Evolutionary conservation across 768 basidiomycete genomes (phyloP), one percentile per base, ranked within the genome.

Genomic region (Suillus americanus): DNA sequence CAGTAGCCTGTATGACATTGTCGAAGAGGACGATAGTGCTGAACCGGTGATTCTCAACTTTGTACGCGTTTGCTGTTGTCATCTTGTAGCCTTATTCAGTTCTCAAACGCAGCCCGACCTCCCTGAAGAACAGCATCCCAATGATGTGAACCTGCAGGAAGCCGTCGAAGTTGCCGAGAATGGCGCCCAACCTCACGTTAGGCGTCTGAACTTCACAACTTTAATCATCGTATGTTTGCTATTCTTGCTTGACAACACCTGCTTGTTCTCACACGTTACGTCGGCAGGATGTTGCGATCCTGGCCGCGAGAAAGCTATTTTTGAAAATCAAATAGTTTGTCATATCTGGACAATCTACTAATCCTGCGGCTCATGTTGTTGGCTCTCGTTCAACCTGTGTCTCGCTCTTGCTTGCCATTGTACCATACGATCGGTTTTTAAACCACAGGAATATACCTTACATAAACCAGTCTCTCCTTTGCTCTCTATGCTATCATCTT

Each of bases 181-280:
- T 8, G 62, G 2, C 55, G 56, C 18, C n/a, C 50, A 54, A 33
- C 50, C 48, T 37, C 61, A 13, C 25, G 25, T 37, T 3, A 62
- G 13, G 37, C 61, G 23, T 43, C 28, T 20, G 13, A 64, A 30
- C 61, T 28, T 64, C 3, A 12, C 50, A 3, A 63, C 23, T 38
- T 14, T 64, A 7, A 41, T 63, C 35, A 41, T 62, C 6, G 64
- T 64, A 62, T 18, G 64, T 63, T 28, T 12, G 20, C 10, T 60
- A 28, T 9, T 7, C 51, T 35, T 20, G 14, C 25, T 59, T 35
- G 60, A 48, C 30, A n/a, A 14, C 10, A 6, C 7, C 14, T 28
- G 10, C 53, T 38, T 20, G 16, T 7, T 54, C 12, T 43, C 35
- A 60, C 20, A 20, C 13, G 51, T 35, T 6, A 30, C 30, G 30